phyloP scores from a whole-genome alignment of 768 basidiomycete genomes.

The Podaxis rugospora region DNA sequence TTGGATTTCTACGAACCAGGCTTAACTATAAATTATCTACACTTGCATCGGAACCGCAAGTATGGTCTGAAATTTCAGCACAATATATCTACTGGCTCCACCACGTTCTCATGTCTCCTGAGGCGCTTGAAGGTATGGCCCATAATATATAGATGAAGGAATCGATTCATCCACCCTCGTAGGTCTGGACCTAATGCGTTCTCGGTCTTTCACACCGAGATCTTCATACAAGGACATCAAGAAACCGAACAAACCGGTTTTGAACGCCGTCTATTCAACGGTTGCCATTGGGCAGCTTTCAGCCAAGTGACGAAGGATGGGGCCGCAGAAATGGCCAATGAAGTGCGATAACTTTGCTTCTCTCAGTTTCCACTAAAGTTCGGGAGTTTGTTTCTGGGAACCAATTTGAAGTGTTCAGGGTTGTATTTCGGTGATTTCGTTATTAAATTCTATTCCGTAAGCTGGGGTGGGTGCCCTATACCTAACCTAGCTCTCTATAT shows the following conservation, averaged over 20 bases:
- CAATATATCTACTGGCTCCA: background rate
- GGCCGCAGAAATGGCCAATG: background rate
- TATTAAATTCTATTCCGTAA: background rate
- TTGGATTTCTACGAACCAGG: background rate
- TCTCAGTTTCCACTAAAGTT: background rate
- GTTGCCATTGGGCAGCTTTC: background rate
- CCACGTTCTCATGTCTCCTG: background rate
- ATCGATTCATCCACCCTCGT: background rate
- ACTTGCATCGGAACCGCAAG: background rate
- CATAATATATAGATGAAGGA: background rate
- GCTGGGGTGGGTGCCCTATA: no score
- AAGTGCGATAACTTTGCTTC: background rate
- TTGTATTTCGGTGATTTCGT: background rate
- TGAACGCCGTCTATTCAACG: background rate
- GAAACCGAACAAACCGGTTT: background rate
- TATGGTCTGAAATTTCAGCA: background rate
- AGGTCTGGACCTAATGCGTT: background rate
- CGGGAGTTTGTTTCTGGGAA: background rate
- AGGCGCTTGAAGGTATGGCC: background rate
- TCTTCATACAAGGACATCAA: background rate
- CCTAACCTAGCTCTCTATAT: no score
- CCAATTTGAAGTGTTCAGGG: background rate
- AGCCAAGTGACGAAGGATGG: background rate
- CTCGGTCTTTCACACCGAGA: background rate
- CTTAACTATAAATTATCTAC: background rate